A percentile compares a stretch with the other conserved stretches of the same genome.
phyloP scores from a whole-genome alignment of 345 rosid genomes.

The Corymbia maculata region DNA sequence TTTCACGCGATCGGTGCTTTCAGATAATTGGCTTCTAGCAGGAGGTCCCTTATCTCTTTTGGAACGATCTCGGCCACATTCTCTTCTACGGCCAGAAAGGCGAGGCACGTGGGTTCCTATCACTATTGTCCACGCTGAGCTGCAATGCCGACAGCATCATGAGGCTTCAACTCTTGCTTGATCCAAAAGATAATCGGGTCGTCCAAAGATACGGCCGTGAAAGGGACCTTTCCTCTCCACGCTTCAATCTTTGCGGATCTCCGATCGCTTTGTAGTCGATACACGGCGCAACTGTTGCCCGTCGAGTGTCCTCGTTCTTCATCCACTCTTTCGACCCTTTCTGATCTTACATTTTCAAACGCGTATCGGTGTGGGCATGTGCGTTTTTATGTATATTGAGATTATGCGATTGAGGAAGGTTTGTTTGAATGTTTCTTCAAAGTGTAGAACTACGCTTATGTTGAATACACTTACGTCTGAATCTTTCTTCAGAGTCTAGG shows the following conservation, averaged over 20 bases:
- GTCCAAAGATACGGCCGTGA: background rate
- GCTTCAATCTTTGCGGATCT: background rate
- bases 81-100: background rate
- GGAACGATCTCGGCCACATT: background rate
- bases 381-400: background rate
- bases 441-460: background rate
- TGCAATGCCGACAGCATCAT: background rate
- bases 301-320: background rate
- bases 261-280: background rate
- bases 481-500: background rate
- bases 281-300: background rate
- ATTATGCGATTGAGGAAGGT: background rate
- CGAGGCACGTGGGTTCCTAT: background rate
- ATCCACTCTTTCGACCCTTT: background rate
- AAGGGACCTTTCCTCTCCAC: background rate
- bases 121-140: background rate
- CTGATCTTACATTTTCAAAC: background rate
- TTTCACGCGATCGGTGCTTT: background rate
- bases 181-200: background rate
- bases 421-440: background rate
- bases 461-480: background rate
- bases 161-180: too few species aligned
- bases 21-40: background rate
- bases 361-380: fast-evolving
- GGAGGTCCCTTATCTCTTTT: background rate